A percentile compares a stretch with the other conserved stretches of the same genome.
Evolutionary conservation across 352 stramenopile genomes (phyloP).

Genomic region (Thraustochytrium striatum): DNA sequence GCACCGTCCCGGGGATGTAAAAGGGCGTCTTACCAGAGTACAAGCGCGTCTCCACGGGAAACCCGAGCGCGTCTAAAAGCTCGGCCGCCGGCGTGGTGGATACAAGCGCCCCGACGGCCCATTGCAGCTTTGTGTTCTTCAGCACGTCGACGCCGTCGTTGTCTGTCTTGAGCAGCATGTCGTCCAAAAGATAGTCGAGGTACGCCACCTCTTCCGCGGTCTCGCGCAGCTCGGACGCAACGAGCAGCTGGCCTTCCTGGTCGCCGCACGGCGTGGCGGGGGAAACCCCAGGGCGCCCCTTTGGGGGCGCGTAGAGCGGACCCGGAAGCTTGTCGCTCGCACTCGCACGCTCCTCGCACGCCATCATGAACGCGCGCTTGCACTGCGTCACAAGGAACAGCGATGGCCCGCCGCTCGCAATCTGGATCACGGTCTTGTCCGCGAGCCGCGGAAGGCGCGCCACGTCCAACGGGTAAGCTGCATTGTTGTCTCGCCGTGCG

Average conservation of each 20-base stretch:
- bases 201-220: not conserved
- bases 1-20: not conserved
- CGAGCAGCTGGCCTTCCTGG: not conserved
- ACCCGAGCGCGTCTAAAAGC: not conserved
- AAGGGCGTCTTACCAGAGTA: not conserved
- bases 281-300: not conserved
- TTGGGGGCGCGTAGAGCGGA: not conserved
- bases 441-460: not conserved
- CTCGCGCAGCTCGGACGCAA: not conserved
- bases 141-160: not conserved
- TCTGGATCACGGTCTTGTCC: not conserved
- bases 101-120: not conserved
- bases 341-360: not conserved
- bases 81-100: not conserved
- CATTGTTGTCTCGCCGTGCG: too few relatives aligned
- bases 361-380: not conserved
- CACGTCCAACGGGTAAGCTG: not conserved
- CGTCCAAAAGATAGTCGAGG: conserved; percentile 20
- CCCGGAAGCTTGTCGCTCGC: too few relatives aligned
- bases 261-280: not conserved
- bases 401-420: not conserved
- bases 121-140: not conserved
- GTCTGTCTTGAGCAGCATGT: conserved; percentile 16
- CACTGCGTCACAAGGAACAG: not conserved
- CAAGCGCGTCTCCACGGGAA: not conserved